Conservation (phyloP, 2,329 filamentous ascomycete genomes). For the Cladorrhinum sp. region DNA sequence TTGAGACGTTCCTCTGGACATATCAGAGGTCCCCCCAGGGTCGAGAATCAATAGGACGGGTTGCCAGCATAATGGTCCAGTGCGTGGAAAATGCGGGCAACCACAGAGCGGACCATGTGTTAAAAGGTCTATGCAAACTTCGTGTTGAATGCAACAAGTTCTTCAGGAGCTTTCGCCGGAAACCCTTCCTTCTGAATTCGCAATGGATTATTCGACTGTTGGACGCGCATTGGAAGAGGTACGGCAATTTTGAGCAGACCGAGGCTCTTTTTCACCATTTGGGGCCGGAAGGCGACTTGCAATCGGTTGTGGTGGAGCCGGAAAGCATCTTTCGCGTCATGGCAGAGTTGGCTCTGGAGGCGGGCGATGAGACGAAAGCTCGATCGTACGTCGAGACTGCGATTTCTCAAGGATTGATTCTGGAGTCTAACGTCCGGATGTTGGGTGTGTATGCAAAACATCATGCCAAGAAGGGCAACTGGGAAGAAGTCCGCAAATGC, state of each 20-base stretch:
- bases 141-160: slow-evolving; percentile 13
- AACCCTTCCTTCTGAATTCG: slow-evolving; percentile 28
- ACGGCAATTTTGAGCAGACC: slow-evolving; percentile 28
- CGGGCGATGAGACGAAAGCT: slow-evolving; percentile 33
- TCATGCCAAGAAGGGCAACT: slow-evolving; percentile 40
- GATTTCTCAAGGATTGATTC: slow-evolving; percentile 26
- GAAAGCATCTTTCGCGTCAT: slow-evolving; percentile 38
- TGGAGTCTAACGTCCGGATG: slow-evolving; percentile 34
- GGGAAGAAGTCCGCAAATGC: slow-evolving; percentile 36
- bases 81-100: slow-evolving; percentile 33
- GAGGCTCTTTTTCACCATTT: slow-evolving; percentile 30
- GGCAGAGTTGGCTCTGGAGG: slow-evolving; percentile 40
- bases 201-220: slow-evolving; percentile 39
- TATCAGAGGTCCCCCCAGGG: slow-evolving; percentile 30
- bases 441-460: slow-evolving; percentile 36
- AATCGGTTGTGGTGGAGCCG: slow-evolving; percentile 28
- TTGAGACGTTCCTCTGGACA: slow-evolving; percentile 35
- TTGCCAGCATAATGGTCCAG: slow-evolving; percentile 33
- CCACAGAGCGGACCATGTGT: slow-evolving; percentile 29
- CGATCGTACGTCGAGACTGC: slow-evolving; percentile 31
- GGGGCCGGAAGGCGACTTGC: slow-evolving; percentile 20
- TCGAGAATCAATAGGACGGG: slow-evolving; percentile 22
- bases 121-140: slow-evolving; percentile 31
- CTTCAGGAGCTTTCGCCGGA: too few relatives aligned
- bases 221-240: slow-evolving; percentile 34